Evolutionary conservation across 441 rosid species (phyloP).

Genomic region (Theobroma grandiflorum): DNA sequence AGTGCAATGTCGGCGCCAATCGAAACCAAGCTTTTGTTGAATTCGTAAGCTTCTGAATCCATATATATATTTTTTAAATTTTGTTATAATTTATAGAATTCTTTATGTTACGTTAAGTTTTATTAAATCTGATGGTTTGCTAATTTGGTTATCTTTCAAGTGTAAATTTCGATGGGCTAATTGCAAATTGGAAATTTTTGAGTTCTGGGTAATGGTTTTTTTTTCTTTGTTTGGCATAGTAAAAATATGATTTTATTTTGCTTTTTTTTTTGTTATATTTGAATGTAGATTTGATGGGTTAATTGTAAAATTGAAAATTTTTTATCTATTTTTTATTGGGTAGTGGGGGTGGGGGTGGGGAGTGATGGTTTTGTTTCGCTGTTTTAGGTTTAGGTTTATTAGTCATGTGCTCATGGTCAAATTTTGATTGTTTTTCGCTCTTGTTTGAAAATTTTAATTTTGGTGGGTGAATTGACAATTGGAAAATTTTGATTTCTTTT

Average conservation of each 20-base stretch:
- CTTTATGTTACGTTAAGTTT: neutral
- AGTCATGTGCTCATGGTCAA: neutral
- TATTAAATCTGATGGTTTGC: neutral
- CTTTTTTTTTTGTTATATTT: neutral
- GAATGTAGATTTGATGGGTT: neutral
- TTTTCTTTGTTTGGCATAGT: neutral
- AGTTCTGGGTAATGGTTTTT: neutral
- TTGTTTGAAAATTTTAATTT: neutral
- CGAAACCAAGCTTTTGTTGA: conserved; percentile 97
- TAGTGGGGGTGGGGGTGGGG: neutral
- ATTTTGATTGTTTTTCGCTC: neutral
- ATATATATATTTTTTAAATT: no score
- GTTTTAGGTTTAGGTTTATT: neutral
- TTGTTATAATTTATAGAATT: neutral
- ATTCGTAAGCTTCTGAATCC: conserved; percentile 57
- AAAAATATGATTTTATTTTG: neutral
- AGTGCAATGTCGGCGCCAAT: conserved; percentile 97
- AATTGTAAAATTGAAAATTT: neutral
- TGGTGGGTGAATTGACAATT: neutral
- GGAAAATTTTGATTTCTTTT: neutral
- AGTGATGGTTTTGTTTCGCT: neutral
- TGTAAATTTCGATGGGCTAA: neutral
- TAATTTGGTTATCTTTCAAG: neutral
- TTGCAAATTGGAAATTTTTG: neutral
- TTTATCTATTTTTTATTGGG: neutral